Evolutionary conservation across 345 rosid genomes (phyloP).

Genomic region (Kernera saxatilis): DNA sequence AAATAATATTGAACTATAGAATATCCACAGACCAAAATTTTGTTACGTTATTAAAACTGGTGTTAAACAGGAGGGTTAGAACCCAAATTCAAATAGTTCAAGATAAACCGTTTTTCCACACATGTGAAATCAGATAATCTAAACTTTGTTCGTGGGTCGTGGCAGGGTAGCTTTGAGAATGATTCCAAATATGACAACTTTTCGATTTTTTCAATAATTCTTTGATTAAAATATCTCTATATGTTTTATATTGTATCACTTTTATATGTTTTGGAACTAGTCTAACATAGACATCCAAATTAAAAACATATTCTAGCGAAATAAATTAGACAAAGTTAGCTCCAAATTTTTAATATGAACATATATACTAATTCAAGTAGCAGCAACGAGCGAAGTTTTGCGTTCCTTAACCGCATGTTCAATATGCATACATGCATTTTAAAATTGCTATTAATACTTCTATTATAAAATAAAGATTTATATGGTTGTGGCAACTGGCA

Average conservation of each 20-base stretch:
- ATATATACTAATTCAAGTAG: conserved; percentile 20
- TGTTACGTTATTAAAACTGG: neutral
- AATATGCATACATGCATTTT: neutral
- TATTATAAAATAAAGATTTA: neutral
- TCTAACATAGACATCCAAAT: conserved; percentile 7
- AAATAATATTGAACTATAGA: neutral
- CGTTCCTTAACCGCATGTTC: conserved; percentile 16
- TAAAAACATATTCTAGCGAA: neutral
- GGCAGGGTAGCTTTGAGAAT: neutral
- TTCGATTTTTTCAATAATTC: neutral
- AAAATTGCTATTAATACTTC: neutral
- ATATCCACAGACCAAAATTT: neutral
- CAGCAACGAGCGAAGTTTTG: conserved; percentile 15
- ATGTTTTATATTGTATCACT: neutral
- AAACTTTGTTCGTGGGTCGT: neutral
- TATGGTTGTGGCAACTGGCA: neutral
- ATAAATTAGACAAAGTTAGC: neutral
- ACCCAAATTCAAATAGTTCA: neutral
- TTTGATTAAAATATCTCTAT: neutral
- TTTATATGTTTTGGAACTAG: conserved; percentile 5
- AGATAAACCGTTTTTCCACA: neutral
- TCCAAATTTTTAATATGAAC: neutral
- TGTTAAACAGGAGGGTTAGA: neutral
- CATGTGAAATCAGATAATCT: neutral
- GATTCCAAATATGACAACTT: conserved; percentile 11